Conservation (phyloP, 768 basidiomycete genomes). For the Mycena olivaceomarginata region DNA sequence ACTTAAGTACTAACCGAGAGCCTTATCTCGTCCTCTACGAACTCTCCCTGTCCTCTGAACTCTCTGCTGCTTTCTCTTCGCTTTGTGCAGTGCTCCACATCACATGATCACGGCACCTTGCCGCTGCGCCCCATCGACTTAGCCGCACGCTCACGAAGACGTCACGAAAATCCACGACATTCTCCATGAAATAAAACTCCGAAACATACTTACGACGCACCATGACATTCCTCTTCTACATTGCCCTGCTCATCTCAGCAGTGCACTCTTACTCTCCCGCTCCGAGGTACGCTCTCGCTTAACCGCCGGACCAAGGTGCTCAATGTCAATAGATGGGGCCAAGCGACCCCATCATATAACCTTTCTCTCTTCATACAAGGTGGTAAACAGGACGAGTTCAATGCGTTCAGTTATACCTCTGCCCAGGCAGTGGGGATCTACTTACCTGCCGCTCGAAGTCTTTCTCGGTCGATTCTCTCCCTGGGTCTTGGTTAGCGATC, state of each 20-base stretch:
- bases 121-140: background rate
- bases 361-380: constrained; percentile 83
- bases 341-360: constrained; percentile 77
- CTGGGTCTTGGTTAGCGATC: constrained; percentile 76
- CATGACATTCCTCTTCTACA: constrained; percentile 40
- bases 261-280: constrained; percentile 40
- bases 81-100: constrained; percentile 19
- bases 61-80: background rate
- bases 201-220: constrained; percentile 39
- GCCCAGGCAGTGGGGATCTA: constrained; percentile 86
- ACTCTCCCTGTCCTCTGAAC: background rate
- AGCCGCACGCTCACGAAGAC: constrained; percentile 21
- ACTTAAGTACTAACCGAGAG: too few species aligned
- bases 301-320: background rate
- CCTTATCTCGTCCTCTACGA: background rate
- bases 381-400: constrained; percentile 85
- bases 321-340: constrained; percentile 83
- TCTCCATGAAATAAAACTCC: constrained; percentile 33
- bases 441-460: constrained; percentile 79
- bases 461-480: constrained; percentile 78
- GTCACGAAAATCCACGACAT: constrained; percentile 35
- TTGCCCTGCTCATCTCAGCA: constrained; percentile 44
- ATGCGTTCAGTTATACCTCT: constrained; percentile 81
- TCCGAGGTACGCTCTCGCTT: constrained; percentile 32
- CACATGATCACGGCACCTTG: constrained; percentile 4